Evolutionary conservation across 2,329 filamentous ascomycete genomes (phyloP), one percentile per base, ranked within the genome.

Genomic region (Trichoderma simmonsii): DNA sequence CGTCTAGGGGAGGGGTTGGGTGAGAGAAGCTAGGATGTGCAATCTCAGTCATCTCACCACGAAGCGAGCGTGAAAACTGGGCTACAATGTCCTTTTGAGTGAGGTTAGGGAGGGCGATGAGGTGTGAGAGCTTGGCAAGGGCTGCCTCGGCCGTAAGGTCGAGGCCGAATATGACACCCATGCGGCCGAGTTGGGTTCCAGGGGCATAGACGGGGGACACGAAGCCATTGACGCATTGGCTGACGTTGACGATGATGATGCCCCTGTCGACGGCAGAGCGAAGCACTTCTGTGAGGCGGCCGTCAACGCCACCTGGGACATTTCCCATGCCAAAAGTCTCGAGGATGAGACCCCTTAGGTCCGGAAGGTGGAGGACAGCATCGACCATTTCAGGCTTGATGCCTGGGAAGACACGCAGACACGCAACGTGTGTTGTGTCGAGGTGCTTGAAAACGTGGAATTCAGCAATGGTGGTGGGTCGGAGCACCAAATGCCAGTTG

Each of bases 321-420:
- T 97, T 98, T 71, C 95, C 95, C 80, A 96, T 94, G 73, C 95
- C 95, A 80, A 97, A 97, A 0, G 94, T 97, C 83, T 97, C 94
- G 57, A 98, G 87, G 51, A 98, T 90, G 64, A 97, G 86, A 1
- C 95, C 95, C 63, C 90, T 89, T 15, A 98, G 86, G 61, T 90
- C 90, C n/a, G 93, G 90, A 36, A 94, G 84, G 59, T 88, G 88
- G 73, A 97, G 85, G 18, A 97, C 93, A 1, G 92, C 92, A 78
- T 96, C 93, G 36, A 98, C 88, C 93, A 97, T 97, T 79, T 94
- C 92, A n/a, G 94, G 92, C 80, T 93, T 93, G 82, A 98, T 97
- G 36, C 95, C 95, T 0, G 95, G 95, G 81, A 97, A 97, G 74
- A 97, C 92, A 71, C 94, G 91, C 77, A 97, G 85, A 79, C 94